phyloP scores from a whole-genome alignment of 228 moss, liverwort and hornwort species.

The Sphagnum fallax region DNA sequence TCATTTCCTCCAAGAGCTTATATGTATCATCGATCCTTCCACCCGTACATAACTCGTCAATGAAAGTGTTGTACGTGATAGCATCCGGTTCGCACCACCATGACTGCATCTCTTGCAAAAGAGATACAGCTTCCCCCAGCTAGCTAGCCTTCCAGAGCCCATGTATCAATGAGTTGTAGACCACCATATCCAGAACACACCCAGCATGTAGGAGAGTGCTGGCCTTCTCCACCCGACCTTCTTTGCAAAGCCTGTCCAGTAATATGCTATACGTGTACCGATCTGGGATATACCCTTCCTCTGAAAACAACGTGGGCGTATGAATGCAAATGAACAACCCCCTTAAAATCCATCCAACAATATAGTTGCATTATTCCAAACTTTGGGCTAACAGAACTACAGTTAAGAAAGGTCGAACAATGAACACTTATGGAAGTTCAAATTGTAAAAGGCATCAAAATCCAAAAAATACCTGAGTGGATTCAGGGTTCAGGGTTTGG shows the following conservation, averaged over 20 bases:
- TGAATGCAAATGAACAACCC: too few species aligned
- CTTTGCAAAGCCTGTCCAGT: constrained; percentile 62
- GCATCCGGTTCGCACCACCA: constrained; percentile 49
- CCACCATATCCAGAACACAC: constrained; percentile 52
- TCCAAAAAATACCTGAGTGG: too few species aligned
- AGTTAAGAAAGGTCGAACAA: too few species aligned
- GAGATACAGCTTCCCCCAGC: constrained; percentile 37
- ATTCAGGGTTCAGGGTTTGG: too few species aligned
- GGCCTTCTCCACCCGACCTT: constrained; percentile 36
- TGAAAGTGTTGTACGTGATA: constrained; percentile 62
- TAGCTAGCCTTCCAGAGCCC: constrained; percentile 61
- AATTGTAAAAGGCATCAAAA: too few species aligned
- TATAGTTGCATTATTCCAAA: too few species aligned
- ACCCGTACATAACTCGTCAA: constrained; percentile 55
- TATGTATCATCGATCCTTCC: constrained; percentile 40
- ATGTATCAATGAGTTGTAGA: constrained; percentile 60
- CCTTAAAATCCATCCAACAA: too few species aligned
- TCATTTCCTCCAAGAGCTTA: constrained; percentile 63
- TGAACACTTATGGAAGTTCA: too few species aligned
- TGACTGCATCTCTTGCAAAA: constrained; percentile 53
- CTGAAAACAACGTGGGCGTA: constrained; percentile 6
- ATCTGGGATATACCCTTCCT: constrained; percentile 55
- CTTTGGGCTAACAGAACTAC: too few species aligned
- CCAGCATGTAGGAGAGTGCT: constrained; percentile 50
- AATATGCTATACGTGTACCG: constrained; percentile 58